These are phyloP conservation scores for Tricholoma bakamatsutake DNA, from an alignment of 768 basidiomycete genomes.

Conservation along the genomic window DNA sequence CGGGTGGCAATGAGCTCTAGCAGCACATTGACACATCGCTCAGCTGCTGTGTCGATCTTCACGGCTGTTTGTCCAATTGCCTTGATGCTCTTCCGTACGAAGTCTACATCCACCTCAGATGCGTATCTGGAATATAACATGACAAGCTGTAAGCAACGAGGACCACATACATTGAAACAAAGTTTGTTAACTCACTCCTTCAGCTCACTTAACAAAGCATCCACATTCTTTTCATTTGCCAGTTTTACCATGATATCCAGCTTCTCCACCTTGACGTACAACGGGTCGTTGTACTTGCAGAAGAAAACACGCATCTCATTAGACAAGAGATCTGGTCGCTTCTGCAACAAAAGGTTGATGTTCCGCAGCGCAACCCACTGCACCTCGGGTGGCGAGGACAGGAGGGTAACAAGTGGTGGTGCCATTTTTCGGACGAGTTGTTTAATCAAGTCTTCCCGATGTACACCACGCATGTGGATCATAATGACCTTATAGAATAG, in stretches of 20 bases:
- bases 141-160: not conserved
- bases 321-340: slow-evolving; percentile 80
- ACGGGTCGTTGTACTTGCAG: slow-evolving; percentile 99
- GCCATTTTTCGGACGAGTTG: slow-evolving; percentile 95
- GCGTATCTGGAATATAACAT: slow-evolving; percentile 58
- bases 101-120: slow-evolving; percentile 97
- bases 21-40: slow-evolving; percentile 91
- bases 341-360: slow-evolving; percentile 94
- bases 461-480: slow-evolving; percentile 89
- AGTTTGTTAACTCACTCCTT: slow-evolving; percentile 70
- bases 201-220: slow-evolving; percentile 90
- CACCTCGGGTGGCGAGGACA: slow-evolving; percentile 95
- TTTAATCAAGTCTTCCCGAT: slow-evolving; percentile 76
- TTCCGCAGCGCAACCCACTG: slow-evolving; percentile 98
- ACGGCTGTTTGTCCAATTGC: slow-evolving; percentile 97
- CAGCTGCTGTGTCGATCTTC: slow-evolving; percentile 89
- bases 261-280: slow-evolving; percentile 99
- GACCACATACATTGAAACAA: not conserved
- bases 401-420: slow-evolving; percentile 89
- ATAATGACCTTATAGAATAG: slow-evolving; percentile 72
- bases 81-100: slow-evolving; percentile 90
- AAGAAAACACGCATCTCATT: slow-evolving; percentile 99
- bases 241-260: slow-evolving; percentile 97
- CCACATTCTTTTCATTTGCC: slow-evolving; percentile 87
- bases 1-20: slow-evolving; percentile 89